These are phyloP conservation scores for Backusella circina DNA, from an alignment of 192 early-diverging fungal species.

Conservation along the genomic window DNA sequence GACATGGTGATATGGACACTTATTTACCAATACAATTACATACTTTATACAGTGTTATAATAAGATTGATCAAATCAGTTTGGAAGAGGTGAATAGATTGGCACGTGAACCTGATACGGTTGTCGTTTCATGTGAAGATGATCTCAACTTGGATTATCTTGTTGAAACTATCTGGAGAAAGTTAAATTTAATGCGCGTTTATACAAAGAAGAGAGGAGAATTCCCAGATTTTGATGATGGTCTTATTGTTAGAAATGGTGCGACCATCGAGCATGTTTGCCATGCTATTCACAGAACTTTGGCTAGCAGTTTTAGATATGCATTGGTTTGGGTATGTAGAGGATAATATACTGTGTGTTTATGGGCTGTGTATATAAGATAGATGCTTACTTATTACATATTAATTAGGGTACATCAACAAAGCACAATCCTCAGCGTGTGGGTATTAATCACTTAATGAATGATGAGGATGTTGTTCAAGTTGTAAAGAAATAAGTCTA, in stretches of 20 bases:
- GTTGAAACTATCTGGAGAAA: constrained; percentile 91
- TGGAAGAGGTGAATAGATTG: constrained; percentile 92
- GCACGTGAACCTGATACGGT: constrained; percentile 89
- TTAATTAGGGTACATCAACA: constrained; percentile 69
- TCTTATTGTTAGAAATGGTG: constrained; percentile 81
- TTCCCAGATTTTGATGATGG: constrained; percentile 92
- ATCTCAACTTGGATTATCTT: constrained; percentile 90
- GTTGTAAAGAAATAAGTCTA: constrained; percentile 62
- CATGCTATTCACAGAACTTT: constrained; percentile 86
- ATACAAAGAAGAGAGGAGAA: constrained; percentile 96
- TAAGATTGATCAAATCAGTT: constrained; percentile 95
- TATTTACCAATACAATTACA: neutral
- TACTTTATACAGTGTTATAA: constrained; percentile 80
- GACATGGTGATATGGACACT: neutral
- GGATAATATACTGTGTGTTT: neutral
- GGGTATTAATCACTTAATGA: constrained; percentile 74
- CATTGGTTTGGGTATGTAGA: constrained; percentile 81
- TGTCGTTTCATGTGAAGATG: constrained; percentile 83
- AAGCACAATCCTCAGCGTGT: constrained; percentile 98
- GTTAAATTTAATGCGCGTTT: constrained; percentile 85
- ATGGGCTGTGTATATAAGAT: constrained; percentile 1
- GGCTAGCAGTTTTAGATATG: constrained; percentile 87
- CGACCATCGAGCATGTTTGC: constrained; percentile 83
- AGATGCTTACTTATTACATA: neutral
- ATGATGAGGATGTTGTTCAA: constrained; percentile 95